Conservation (phyloP, 331 rosid genomes). For the Malus hybrid region DNA sequence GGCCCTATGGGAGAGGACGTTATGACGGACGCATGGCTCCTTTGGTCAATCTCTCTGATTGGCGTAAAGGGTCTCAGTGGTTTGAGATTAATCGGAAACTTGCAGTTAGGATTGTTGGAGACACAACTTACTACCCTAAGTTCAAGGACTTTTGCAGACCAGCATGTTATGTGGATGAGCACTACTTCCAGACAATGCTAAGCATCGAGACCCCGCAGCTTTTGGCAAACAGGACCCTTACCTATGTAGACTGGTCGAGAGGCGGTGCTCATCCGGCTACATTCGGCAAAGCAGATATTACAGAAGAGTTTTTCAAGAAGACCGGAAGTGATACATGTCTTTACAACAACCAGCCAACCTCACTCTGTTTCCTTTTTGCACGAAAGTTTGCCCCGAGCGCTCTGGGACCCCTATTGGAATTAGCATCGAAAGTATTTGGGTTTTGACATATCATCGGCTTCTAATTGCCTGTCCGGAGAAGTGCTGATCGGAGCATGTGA, state of each 20-base stretch:
- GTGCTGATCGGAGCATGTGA: constrained; percentile 16
- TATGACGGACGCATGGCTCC: constrained; percentile 72
- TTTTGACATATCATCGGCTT: constrained; percentile 36
- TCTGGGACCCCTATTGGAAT: constrained; percentile 60
- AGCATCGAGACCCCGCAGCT: constrained; percentile 57
- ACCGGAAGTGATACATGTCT: constrained; percentile 49
- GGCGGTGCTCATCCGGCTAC: constrained; percentile 99
- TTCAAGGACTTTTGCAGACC: constrained; percentile 72
- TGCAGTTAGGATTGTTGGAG: constrained; percentile 60
- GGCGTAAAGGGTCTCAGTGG: constrained; percentile 99
- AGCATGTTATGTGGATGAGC: constrained; percentile 89
- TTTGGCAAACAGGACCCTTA: constrained; percentile 79
- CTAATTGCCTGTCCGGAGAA: constrained; percentile 16
- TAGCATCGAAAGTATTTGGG: constrained; percentile 61
- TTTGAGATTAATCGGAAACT: constrained; percentile 73
- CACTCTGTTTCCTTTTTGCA: constrained; percentile 81
- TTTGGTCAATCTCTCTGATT: constrained; percentile 63
- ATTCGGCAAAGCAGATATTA: constrained; percentile 73
- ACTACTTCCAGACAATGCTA: constrained; percentile 93
- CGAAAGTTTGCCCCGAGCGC: constrained; percentile 95
- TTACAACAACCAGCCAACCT: constrained; percentile 76
- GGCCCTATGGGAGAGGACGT: constrained; percentile 98
- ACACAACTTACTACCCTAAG: constrained; percentile 57
- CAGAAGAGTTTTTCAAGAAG: constrained; percentile 66
- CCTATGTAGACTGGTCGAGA: constrained; percentile 94